Percentiles rank a stretch among this genome's conserved stretches.
These are phyloP conservation scores for Microbotryum scabiosae DNA, from an alignment of 1,284 basidiomycete species.

Conservation along the genomic window DNA sequence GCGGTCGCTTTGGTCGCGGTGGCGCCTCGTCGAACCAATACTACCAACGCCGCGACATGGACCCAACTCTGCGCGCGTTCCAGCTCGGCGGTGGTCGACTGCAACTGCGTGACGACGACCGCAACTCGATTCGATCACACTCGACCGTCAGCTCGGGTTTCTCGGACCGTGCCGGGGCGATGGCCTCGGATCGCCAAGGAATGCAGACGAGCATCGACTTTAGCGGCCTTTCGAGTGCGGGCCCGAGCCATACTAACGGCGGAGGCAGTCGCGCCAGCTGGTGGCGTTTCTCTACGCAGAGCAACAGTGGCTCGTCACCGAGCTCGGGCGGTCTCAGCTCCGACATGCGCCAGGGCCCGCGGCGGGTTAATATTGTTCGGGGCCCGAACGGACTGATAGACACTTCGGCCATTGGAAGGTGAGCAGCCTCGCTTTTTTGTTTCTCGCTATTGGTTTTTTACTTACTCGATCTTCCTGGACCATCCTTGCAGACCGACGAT, in stretches of 20 bases:
- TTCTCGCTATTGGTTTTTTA: neutral
- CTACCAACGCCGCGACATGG: neutral
- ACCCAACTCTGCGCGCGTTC: slow-evolving; percentile 9
- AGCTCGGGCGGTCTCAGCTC: slow-evolving; percentile 7
- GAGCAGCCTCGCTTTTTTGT: neutral
- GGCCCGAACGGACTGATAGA: slow-evolving; percentile 16
- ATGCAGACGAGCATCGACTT: neutral
- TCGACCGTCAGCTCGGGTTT: slow-evolving; percentile 17
- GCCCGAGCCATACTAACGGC: slow-evolving; percentile 4
- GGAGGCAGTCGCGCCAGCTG: neutral
- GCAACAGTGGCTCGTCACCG: neutral
- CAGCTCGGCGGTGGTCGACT: slow-evolving; percentile 16
- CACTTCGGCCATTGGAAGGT: slow-evolving; percentile 20
- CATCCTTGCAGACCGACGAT: slow-evolving; percentile 12
- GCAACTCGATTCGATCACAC: slow-evolving; percentile 16
- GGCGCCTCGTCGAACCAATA: neutral
- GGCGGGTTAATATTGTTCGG: slow-evolving; percentile 16
- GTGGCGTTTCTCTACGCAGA: neutral
- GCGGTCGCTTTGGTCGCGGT: neutral
- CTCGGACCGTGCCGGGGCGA: neutral
- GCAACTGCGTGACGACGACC: neutral
- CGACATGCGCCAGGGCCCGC: slow-evolving; percentile 8
- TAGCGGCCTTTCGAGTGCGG: neutral
- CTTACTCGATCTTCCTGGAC: neutral
- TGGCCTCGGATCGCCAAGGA: neutral